These are phyloP conservation scores for Ligustrum vulgare DNA, from an alignment of 257 asterid genomes.

Conservation along the genomic window DNA sequence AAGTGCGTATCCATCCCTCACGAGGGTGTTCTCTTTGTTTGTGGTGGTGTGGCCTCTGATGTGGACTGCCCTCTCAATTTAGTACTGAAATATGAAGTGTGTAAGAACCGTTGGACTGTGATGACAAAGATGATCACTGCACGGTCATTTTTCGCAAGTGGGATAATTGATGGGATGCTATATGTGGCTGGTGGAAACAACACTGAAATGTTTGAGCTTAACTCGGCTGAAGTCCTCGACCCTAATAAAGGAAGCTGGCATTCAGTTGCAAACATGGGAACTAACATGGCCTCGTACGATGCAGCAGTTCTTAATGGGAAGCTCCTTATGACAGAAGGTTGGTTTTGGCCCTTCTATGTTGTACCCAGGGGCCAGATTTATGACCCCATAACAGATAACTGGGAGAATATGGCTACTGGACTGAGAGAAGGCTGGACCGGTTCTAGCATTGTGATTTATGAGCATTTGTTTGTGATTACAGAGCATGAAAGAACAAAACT, in stretches of 20 bases:
- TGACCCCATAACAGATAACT: constrained; percentile 63
- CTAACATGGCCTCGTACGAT: constrained; percentile 80
- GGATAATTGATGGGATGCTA: constrained; percentile 74
- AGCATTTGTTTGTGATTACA: constrained; percentile 76
- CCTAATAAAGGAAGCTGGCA: constrained; percentile 68
- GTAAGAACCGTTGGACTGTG: constrained; percentile 80
- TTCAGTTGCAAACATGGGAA: constrained; percentile 64
- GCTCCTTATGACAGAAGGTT: constrained; percentile 91
- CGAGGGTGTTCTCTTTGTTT: constrained; percentile 75
- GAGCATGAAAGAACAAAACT: constrained; percentile 91
- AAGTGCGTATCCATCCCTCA: constrained; percentile 74
- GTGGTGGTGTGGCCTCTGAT: constrained; percentile 78
- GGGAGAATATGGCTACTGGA: constrained; percentile 88
- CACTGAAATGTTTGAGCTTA: constrained; percentile 70
- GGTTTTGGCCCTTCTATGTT: constrained; percentile 98
- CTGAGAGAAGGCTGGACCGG: constrained; percentile 99
- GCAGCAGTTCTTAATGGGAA: constrained; percentile 87
- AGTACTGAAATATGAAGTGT: constrained; percentile 78
- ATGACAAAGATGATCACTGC: constrained; percentile 89
- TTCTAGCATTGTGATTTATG: constrained; percentile 73
- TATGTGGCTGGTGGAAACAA: constrained; percentile 97
- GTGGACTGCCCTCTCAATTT: constrained; percentile 80
- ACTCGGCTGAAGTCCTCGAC: constrained; percentile 76
- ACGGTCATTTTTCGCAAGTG: constrained; percentile 83
- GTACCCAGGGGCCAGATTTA: constrained; percentile 91